Evolutionary conservation across 176 grass and related monocot species (phyloP), one percentile per base, ranked within the genome.

Genomic region (Miscanthus lutarioriparius): DNA sequence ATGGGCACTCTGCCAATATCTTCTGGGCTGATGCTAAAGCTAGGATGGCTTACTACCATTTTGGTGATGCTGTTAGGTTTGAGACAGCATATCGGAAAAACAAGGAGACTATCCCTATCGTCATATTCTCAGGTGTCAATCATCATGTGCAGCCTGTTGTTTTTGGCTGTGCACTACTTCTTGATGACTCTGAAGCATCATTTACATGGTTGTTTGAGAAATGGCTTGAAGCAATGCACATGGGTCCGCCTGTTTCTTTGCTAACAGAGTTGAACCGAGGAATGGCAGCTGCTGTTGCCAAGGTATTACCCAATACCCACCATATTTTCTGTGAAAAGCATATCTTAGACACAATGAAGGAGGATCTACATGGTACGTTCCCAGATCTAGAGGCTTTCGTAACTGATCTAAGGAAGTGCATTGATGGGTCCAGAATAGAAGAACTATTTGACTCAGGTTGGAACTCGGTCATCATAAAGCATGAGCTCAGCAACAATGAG

Each of bases 151-250:
- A 98, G 72, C 87, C 83, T 45, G 81, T 98, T 54, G 79, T 93
- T 71, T 98, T 98, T 95, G 96, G 96, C 23, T 94, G 93, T 48
- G 93, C 87, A 59, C 76, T 98, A 61, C 91, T 95, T 74, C 89
- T 92, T 64, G 93, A 95, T 17, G 91, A 98, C 53, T 95, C 93
- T 25, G 93, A 98, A 81, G 85, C 82, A 77, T 98, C 96, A 44
- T 94, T 93, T 89, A 65, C 61, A 81, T 98, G 96, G 96, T 80
- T 95, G 40, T 95, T 98, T 90, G 82, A 94, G 78, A 95, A 90
- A 71, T 98, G 96, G 96, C 88, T 95, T 80, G 91, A 88, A 59
- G 89, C 96, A 27, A 98, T 98, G 96, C 89, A 84, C 85, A 86
- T 59, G 68, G 73, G 45, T 7, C 83, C 87, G 61, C 96, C 96